phyloP scores from a whole-genome alignment of 1,284 basidiomycete species.

The Fomitopsis palustris region DNA sequence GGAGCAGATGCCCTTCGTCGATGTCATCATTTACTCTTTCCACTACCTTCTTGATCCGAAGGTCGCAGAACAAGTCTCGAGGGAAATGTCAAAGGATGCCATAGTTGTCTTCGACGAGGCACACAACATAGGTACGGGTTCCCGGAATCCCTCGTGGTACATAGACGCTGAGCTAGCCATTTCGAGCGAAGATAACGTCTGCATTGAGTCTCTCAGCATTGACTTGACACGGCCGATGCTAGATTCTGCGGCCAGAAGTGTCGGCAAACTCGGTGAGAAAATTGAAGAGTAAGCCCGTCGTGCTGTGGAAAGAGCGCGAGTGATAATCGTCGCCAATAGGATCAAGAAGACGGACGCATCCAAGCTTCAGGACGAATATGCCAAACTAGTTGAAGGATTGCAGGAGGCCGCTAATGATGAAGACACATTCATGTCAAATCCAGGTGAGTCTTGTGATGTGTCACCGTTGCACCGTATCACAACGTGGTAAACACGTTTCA shows the following conservation, averaged over 20 bases:
- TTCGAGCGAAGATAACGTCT: slow-evolving; percentile 82
- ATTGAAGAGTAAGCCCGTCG: slow-evolving; percentile 81
- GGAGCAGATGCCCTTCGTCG: slow-evolving; percentile 87
- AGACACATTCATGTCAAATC: slow-evolving; percentile 88
- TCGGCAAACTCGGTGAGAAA: slow-evolving; percentile 84
- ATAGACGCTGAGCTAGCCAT: slow-evolving; percentile 4
- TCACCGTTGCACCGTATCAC: not conserved
- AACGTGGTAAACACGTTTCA: slow-evolving; percentile 4
- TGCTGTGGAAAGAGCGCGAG: not conserved
- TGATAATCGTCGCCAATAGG: slow-evolving; percentile 38
- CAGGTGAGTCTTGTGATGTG: slow-evolving; percentile 47
- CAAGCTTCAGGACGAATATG: slow-evolving; percentile 96
- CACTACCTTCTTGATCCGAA: slow-evolving; percentile 99
- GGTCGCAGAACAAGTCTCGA: slow-evolving; percentile 98
- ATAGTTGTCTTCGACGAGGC: slow-evolving; percentile 99
- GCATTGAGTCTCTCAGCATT: slow-evolving; percentile 97
- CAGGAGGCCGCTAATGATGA: slow-evolving; percentile 74
- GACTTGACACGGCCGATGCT: slow-evolving; percentile 99
- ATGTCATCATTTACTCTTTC: slow-evolving; percentile 98
- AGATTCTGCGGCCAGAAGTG: slow-evolving; percentile 90
- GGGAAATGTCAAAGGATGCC: slow-evolving; percentile 95
- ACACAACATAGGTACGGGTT: slow-evolving; percentile 88
- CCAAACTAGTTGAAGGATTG: slow-evolving; percentile 94
- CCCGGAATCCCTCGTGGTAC: not conserved
- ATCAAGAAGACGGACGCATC: slow-evolving; percentile 93